Conservation (phyloP, 108 stramenopile genomes). For the Pseudonitzschia multistriata region DNA sequence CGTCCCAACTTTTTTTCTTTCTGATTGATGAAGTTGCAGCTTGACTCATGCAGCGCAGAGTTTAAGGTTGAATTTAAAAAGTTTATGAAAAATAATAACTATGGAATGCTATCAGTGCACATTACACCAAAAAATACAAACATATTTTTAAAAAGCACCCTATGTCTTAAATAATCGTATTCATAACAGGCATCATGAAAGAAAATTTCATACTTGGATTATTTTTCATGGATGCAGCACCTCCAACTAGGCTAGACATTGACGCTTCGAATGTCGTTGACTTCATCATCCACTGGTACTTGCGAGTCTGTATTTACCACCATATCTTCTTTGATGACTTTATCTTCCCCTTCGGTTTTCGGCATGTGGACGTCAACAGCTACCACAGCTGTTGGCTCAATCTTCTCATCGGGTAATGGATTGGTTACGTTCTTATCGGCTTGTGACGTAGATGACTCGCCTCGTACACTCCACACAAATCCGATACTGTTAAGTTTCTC, state of each 20-base stretch:
- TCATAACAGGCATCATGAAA: too few relatives aligned
- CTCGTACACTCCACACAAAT: slow-evolving; percentile 66
- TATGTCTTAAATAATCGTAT: too few relatives aligned
- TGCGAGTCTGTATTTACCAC: not conserved
- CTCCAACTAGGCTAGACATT: not conserved
- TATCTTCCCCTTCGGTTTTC: not conserved
- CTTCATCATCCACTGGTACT: not conserved
- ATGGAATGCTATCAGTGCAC: too few relatives aligned
- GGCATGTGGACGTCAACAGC: not conserved
- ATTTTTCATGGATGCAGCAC: too few relatives aligned
- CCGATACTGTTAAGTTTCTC: slow-evolving; percentile 58
- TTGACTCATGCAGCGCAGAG: too few relatives aligned
- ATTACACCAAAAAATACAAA: too few relatives aligned
- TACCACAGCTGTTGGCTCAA: not conserved
- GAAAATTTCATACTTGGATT: too few relatives aligned
- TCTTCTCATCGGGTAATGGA: not conserved
- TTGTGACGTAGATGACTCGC: not conserved
- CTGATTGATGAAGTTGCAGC: too few relatives aligned
- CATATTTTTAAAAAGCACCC: too few relatives aligned
- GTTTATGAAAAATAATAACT: too few relatives aligned
- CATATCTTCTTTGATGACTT: not conserved
- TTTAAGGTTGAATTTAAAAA: too few relatives aligned
- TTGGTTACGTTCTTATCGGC: not conserved
- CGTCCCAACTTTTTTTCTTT: too few relatives aligned
- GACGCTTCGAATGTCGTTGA: not conserved